phyloP scores from a whole-genome alignment of 106 monocot species.

The Allium fistulosum region DNA sequence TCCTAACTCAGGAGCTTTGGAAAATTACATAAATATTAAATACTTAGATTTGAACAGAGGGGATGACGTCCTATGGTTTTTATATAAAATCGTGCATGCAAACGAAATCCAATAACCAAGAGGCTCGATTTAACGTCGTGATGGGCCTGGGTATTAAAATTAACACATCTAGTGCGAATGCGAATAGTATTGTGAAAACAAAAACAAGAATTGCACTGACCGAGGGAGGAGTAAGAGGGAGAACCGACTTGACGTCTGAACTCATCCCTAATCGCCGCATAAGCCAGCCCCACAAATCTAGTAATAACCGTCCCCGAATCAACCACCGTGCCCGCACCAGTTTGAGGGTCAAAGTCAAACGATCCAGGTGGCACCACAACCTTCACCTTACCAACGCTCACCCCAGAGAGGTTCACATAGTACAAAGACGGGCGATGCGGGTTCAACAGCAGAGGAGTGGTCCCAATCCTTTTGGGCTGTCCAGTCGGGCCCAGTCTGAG shows the following conservation, averaged over 20 bases:
- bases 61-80: no score
- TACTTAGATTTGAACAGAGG: no score
- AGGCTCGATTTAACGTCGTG: no score
- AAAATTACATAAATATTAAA: no score
- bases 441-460: constrained; percentile 73
- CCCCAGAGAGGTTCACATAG: constrained; percentile 74
- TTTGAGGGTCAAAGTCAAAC: constrained; percentile 47
- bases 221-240: constrained; percentile 59
- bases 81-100: no score
- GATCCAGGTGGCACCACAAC: constrained; percentile 28
- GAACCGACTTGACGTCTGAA: constrained; percentile 70
- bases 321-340: constrained; percentile 81
- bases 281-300: constrained; percentile 51
- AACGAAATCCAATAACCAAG: no score
- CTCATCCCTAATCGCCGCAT: constrained; percentile 65
- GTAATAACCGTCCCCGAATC: constrained; percentile 95
- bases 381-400: constrained; percentile 48
- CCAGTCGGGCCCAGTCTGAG: constrained; percentile 63
- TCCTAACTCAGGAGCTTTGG: no score
- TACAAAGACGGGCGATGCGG: constrained; percentile 86
- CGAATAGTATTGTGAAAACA: no score
- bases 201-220: constrained; percentile 1
- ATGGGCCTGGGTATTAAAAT: no score
- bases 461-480: constrained; percentile 45
- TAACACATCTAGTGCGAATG: no score